Evolutionary conservation across 2,329 filamentous ascomycete species (phyloP).

Genomic region (Cladophialophora chaetospira): DNA sequence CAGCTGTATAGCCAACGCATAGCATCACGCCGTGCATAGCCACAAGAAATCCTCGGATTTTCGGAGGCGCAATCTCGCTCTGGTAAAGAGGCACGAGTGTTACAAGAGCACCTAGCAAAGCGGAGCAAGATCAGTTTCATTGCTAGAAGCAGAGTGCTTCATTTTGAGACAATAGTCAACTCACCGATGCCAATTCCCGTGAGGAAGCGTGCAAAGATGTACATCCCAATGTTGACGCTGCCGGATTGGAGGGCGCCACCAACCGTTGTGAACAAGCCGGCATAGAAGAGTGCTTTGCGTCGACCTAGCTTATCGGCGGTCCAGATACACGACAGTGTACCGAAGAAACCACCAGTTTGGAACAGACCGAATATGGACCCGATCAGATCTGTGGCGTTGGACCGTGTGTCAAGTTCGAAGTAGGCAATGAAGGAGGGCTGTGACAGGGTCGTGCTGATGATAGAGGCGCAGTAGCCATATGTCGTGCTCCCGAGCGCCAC

Average conservation of each 20-base stretch:
- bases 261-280: conserved; percentile 6
- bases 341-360: conserved; percentile 17
- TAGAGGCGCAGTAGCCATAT: conserved; percentile 37
- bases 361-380: conserved; percentile 20
- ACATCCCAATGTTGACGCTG: conserved; percentile 28
- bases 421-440: conserved; percentile 42
- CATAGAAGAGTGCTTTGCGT: conserved; percentile 9
- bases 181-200: conserved; percentile 20
- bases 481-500: conserved; percentile 13
- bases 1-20: conserved; percentile 11
- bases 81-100: conserved; percentile 20
- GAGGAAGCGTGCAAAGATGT: conserved; percentile 22
- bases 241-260: conserved; percentile 24
- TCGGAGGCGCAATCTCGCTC: conserved; percentile 18
- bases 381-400: conserved; percentile 43
- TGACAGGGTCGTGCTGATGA: conserved; percentile 48
- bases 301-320: conserved; percentile 16
- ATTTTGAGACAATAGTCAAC: background rate
- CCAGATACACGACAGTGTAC: conserved; percentile 43
- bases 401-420: conserved; percentile 43
- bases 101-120: background rate
- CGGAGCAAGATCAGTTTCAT: background rate
- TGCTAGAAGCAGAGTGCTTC: background rate
- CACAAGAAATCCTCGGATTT: conserved; percentile 23
- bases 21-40: conserved; percentile 15